These are phyloP conservation scores for Cryptococcus sp. DNA, from an alignment of 1,284 basidiomycete species.

Conservation along the genomic window DNA sequence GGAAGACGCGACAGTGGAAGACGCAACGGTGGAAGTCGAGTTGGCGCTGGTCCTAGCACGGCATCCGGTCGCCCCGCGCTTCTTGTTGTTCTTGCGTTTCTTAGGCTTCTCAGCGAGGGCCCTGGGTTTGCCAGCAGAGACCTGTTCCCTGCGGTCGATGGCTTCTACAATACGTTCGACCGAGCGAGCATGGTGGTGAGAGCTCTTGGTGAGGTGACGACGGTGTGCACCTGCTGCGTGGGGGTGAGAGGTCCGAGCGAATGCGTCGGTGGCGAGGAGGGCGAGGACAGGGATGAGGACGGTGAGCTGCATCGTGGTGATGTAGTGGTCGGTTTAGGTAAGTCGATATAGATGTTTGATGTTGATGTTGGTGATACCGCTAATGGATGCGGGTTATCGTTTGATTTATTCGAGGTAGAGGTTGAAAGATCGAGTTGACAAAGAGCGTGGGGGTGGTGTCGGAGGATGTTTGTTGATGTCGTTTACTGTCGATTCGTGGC, in stretches of 20 bases:
- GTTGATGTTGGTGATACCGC: conserved; percentile 5
- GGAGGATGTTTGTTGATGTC: neutral
- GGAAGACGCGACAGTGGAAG: conserved; percentile 9
- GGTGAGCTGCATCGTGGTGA: conserved; percentile 29
- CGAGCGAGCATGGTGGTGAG: conserved; percentile 17
- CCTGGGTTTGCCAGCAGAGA: conserved; percentile 14
- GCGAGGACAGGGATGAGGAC: conserved; percentile 33
- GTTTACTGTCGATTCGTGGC: neutral
- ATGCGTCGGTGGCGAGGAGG: conserved; percentile 20
- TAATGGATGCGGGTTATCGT: neutral
- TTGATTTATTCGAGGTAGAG: neutral
- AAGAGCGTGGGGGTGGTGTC: conserved; percentile 4
- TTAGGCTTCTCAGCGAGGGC: conserved; percentile 16
- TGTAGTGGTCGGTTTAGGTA: neutral
- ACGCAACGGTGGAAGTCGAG: conserved; percentile 3
- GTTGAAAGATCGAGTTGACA: neutral
- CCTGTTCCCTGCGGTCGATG: conserved; percentile 19
- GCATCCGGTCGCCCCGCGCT: conserved; percentile 19
- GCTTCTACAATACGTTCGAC: conserved; percentile 18
- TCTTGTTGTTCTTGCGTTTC: conserved; percentile 16
- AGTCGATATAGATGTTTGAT: neutral
- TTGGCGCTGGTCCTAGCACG: conserved; percentile 6
- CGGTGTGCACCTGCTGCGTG: conserved; percentile 10
- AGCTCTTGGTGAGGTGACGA: conserved; percentile 15
- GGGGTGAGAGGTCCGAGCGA: conserved; percentile 3